phyloP scores from a whole-genome alignment of 805 yeast genomes.

The Scheffersomyces ergatensis region DNA sequence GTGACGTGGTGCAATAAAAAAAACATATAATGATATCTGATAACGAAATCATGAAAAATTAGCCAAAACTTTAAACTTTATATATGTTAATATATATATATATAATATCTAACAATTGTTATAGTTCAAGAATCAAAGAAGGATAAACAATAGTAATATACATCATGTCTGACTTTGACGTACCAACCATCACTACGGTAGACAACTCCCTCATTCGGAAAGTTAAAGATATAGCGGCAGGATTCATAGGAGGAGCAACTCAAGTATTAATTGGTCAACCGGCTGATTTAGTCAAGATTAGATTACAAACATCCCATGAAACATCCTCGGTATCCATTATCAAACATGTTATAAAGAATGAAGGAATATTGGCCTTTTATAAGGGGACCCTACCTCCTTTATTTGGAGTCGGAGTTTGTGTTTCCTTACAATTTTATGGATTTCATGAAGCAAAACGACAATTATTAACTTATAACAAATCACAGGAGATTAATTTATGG shows the following conservation, averaged over 20 bases:
- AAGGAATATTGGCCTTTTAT: slow-evolving; percentile 42
- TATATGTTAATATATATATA: too few species aligned
- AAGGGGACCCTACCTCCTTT: slow-evolving; percentile 45
- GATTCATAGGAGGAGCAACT: slow-evolving; percentile 46
- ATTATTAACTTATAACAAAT: slow-evolving; percentile 29
- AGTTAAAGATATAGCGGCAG: slow-evolving; percentile 41
- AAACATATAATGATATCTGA: too few species aligned
- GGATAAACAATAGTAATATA: too few species aligned
- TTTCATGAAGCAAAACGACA: slow-evolving; percentile 69
- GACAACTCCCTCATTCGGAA: slow-evolving; percentile 37
- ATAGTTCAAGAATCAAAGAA: too few species aligned
- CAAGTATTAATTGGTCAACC: slow-evolving; percentile 49
- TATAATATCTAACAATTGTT: too few species aligned
- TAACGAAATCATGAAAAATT: too few species aligned
- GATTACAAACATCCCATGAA: slow-evolving; percentile 36
- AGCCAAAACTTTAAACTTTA: too few species aligned
- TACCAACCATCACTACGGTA: slow-evolving; percentile 9
- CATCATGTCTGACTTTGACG: neutral
- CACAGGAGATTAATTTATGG: slow-evolving; percentile 41
- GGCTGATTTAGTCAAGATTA: slow-evolving; percentile 41
- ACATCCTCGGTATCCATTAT: slow-evolving; percentile 32
- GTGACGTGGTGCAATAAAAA: too few species aligned
- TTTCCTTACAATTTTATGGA: slow-evolving; percentile 67
- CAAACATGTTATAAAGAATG: slow-evolving; percentile 35
- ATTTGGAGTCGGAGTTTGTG: slow-evolving; percentile 57